Conservation (phyloP, 1,284 basidiomycete species). For the Exobasidium cylindrosporum region DNA sequence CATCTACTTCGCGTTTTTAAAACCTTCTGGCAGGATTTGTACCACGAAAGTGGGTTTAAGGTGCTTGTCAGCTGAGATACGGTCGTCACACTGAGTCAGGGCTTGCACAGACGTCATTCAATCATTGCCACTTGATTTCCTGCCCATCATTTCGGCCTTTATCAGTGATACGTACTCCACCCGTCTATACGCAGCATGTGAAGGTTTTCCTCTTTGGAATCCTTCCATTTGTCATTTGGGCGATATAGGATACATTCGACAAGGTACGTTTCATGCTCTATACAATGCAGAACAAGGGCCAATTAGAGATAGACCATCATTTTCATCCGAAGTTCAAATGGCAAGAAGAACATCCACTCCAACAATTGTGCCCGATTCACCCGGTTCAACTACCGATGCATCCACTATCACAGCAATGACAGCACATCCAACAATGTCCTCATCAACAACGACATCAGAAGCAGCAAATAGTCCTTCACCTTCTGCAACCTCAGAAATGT, state of each 20-base stretch:
- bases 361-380: constrained; percentile 1
- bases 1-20: no score
- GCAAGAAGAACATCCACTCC: constrained; percentile 15
- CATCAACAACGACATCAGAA: not conserved
- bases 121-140: no score
- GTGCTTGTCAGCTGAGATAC: no score
- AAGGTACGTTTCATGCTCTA: constrained; percentile 38
- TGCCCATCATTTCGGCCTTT: constrained; percentile 4
- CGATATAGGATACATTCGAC: constrained; percentile 37
- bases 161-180: constrained; percentile 32
- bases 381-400: not conserved
- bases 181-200: constrained; percentile 31
- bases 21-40: no score
- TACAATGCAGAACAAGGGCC: constrained; percentile 39
- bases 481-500: not conserved
- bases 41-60: no score
- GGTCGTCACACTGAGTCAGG: no score
- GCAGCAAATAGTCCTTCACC: not conserved
- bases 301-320: constrained; percentile 15
- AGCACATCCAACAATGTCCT: not conserved
- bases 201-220: constrained; percentile 42
- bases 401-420: not conserved
- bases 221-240: constrained; percentile 32
- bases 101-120: no score
- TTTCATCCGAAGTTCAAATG: constrained; percentile 28